A percentile compares a stretch with the other conserved stretches of the same genome.
Evolutionary conservation across 306 rosid species (phyloP).

Genomic region (Macrotyloma uniflorum): DNA sequence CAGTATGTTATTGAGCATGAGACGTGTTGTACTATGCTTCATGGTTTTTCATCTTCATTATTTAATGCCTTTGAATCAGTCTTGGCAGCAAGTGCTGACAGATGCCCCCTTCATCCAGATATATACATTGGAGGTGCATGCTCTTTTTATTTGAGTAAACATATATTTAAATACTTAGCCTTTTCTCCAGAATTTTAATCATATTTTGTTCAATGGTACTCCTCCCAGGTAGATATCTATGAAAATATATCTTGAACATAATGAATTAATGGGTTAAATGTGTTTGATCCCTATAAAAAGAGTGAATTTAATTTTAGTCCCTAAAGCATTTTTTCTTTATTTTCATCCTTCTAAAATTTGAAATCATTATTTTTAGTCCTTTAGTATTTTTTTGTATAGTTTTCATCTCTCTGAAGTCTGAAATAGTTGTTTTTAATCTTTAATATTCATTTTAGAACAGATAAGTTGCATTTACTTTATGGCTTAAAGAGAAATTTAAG

Average conservation of each 20-base stretch:
- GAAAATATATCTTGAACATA: not conserved
- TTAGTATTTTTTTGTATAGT: not conserved
- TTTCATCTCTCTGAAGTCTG: not conserved
- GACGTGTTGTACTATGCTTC: conserved; percentile 57
- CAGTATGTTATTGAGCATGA: conserved; percentile 46
- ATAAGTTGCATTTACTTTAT: no score
- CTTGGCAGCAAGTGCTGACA: conserved; percentile 47
- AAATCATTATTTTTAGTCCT: not conserved
- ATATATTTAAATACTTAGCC: conserved; percentile 24
- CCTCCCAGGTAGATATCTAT: not conserved
- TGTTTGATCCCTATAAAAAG: not conserved
- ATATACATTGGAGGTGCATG: conserved; percentile 71
- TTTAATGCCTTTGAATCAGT: conserved; percentile 62
- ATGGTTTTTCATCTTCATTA: conserved; percentile 53
- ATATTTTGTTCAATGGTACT: conserved; percentile 9
- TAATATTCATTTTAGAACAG: not conserved
- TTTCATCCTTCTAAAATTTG: not conserved
- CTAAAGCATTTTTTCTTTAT: not conserved
- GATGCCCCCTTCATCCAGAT: conserved; percentile 53
- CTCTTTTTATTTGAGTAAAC: conserved; percentile 34
- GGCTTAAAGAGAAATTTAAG: not conserved
- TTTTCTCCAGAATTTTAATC: conserved; percentile 18
- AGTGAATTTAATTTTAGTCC: not conserved
- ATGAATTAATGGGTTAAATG: not conserved
- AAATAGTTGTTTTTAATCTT: no score